phyloP scores from a whole-genome alignment of 306 rosid genomes.

The Vachellia collinsii region DNA sequence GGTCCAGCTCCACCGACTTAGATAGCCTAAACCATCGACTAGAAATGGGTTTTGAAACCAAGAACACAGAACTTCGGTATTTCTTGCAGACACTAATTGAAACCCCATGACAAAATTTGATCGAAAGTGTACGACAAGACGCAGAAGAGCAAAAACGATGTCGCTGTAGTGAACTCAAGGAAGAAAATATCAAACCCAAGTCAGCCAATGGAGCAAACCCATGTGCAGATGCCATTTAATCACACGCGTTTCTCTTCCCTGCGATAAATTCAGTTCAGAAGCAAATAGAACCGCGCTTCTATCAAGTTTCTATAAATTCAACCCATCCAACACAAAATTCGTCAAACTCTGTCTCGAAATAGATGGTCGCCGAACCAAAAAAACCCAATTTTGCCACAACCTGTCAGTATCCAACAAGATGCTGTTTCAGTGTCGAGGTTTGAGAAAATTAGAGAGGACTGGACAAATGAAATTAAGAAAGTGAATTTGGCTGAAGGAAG shows the following conservation, averaged over 20 bases:
- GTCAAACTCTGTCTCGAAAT: constrained; percentile 26
- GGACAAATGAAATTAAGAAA: constrained; percentile 16
- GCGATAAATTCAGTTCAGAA: constrained; percentile 33
- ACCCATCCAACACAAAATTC: constrained; percentile 20
- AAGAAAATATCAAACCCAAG: constrained; percentile 48
- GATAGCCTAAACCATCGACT: constrained; percentile 53
- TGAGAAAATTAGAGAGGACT: constrained; percentile 1
- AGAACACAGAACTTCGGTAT: constrained; percentile 40
- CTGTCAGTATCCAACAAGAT: constrained; percentile 44
- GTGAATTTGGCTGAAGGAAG: background rate
- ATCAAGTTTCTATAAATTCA: constrained; percentile 31
- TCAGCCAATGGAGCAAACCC: constrained; percentile 55
- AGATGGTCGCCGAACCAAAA: background rate
- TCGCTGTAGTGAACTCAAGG: constrained; percentile 44
- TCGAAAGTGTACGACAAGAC: constrained; percentile 33
- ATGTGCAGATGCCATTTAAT: constrained; percentile 65
- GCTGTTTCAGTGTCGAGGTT: background rate
- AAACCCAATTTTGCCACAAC: constrained; percentile 19
- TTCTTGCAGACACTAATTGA: constrained; percentile 38
- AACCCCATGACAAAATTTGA: constrained; percentile 43
- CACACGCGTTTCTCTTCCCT: background rate
- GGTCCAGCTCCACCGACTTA: constrained; percentile 82
- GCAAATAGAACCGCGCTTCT: constrained; percentile 21
- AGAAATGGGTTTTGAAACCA: constrained; percentile 39
- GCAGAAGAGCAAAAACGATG: constrained; percentile 38